Percentiles rank a stretch among this genome's conserved stretches.
These are phyloP conservation scores for Plasmopara muralis DNA, from an alignment of 352 stramenopile genomes.

Conservation along the genomic window DNA sequence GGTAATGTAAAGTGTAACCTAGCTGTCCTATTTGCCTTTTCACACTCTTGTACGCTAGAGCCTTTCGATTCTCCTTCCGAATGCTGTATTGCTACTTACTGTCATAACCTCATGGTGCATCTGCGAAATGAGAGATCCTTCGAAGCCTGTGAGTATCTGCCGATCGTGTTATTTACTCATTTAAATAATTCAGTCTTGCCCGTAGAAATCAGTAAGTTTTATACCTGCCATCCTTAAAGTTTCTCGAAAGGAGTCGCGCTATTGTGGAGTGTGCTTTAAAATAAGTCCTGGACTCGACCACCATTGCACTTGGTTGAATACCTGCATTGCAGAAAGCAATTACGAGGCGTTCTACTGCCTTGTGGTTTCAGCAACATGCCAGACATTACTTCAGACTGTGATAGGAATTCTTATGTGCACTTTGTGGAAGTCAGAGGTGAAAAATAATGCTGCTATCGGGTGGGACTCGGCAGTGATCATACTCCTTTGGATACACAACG, in stretches of 20 bases:
- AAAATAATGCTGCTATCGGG: slow-evolving; percentile 27
- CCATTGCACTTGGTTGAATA: slow-evolving; percentile 86
- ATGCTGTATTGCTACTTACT: slow-evolving; percentile 44
- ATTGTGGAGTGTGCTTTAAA: slow-evolving; percentile 82
- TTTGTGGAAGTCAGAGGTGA: slow-evolving; percentile 54
- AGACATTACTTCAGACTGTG: slow-evolving; percentile 56
- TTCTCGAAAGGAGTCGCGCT: slow-evolving; percentile 57
- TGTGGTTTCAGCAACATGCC: slow-evolving; percentile 48
- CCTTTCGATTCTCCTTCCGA: slow-evolving; percentile 59
- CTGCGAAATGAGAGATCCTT: slow-evolving; percentile 60
- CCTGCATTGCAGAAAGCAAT: slow-evolving; percentile 77
- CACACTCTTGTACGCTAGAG: slow-evolving; percentile 21
- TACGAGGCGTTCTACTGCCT: slow-evolving; percentile 82
- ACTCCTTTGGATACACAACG: slow-evolving; percentile 76
- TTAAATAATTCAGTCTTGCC: neutral
- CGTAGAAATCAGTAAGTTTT: slow-evolving; percentile 27
- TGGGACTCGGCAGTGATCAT: slow-evolving; percentile 41
- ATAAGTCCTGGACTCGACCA: slow-evolving; percentile 74
- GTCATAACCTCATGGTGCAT: slow-evolving; percentile 58
- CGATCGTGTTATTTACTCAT: neutral
- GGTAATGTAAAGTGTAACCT: slow-evolving; percentile 15
- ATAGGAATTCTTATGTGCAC: slow-evolving; percentile 75
- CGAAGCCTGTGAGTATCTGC: slow-evolving; percentile 31
- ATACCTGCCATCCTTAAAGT: slow-evolving; percentile 35
- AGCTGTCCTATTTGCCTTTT: no score